Conservation (phyloP, 2,329 filamentous ascomycete species). For the Arachnomyces sp. region DNA sequence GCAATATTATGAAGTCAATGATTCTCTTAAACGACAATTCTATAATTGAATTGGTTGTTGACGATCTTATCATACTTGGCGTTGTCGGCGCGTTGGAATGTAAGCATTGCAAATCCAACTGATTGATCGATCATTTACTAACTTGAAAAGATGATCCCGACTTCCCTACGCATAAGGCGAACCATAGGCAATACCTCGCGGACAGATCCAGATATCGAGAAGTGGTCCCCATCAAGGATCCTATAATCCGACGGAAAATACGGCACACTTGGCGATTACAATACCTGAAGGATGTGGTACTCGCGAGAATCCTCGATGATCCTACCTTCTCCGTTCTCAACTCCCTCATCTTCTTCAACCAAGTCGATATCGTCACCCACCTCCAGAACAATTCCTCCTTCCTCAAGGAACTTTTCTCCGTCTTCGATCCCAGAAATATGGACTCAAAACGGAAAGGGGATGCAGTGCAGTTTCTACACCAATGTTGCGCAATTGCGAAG, state of each 20-base stretch:
- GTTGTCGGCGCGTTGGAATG: conserved; percentile 93
- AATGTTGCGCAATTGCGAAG: conserved; percentile 90
- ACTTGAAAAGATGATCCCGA: conserved; percentile 69
- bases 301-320: conserved; percentile 92
- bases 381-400: conserved; percentile 75
- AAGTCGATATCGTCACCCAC: conserved; percentile 94
- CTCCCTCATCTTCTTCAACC: conserved; percentile 97
- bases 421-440: conserved; percentile 60
- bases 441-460: conserved; percentile 76
- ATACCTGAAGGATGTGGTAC: conserved; percentile 96
- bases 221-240: conserved; percentile 84
- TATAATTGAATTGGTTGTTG: conserved; percentile 90
- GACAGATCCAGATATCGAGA: conserved; percentile 90
- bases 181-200: conserved; percentile 86
- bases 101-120: conserved; percentile 26
- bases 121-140: conserved; percentile 19
- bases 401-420: conserved; percentile 74
- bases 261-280: conserved; percentile 93
- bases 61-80: conserved; percentile 78
- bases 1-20: conserved; percentile 96
- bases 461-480: conserved; percentile 90
- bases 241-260: conserved; percentile 75
- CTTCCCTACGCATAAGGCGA: conserved; percentile 94
- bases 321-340: conserved; percentile 97
- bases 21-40: conserved; percentile 89